phyloP scores from a whole-genome alignment of 2,329 filamentous ascomycete genomes.

The Davidsoniella eucalypti region DNA sequence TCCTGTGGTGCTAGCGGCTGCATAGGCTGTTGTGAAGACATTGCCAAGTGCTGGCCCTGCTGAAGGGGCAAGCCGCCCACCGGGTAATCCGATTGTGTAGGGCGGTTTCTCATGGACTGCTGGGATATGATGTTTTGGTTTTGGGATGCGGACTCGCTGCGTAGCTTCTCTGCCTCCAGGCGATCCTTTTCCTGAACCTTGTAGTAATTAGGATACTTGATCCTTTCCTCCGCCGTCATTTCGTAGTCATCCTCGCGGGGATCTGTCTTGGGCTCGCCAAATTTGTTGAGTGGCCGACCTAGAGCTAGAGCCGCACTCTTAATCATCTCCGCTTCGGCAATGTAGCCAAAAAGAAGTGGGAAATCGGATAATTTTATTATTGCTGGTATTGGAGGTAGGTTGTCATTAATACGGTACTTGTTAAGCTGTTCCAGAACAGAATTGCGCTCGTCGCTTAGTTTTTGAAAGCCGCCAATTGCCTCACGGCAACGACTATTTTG shows the following conservation, averaged over 20 bases:
- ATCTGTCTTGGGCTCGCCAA: slow-evolving; percentile 1
- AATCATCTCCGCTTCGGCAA: background rate
- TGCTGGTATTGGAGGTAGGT: background rate
- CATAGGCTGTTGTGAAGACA: too few relatives aligned
- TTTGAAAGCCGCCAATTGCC: slow-evolving; percentile 14
- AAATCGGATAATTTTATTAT: background rate
- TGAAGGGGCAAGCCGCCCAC: too few relatives aligned
- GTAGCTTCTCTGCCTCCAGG: too few relatives aligned
- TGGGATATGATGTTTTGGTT: too few relatives aligned
- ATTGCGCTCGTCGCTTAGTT: slow-evolving; percentile 17
- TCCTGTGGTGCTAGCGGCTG: too few relatives aligned
- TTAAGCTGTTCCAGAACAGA: slow-evolving; percentile 19
- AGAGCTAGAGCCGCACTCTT: background rate
- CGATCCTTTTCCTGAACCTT: too few relatives aligned
- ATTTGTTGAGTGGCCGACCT: background rate
- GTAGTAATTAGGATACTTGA: background rate
- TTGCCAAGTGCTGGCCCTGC: too few relatives aligned
- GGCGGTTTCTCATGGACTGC: too few relatives aligned
- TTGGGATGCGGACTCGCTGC: too few relatives aligned
- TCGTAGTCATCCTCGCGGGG: slow-evolving; percentile 1
- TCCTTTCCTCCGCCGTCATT: background rate
- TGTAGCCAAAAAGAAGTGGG: background rate
- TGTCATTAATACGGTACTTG: slow-evolving; percentile 11
- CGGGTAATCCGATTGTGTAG: too few relatives aligned
- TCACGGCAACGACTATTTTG: slow-evolving; percentile 15